phyloP scores from a whole-genome alignment of 495 filamentous ascomycete species.

The Xylaria flabelliformis region DNA sequence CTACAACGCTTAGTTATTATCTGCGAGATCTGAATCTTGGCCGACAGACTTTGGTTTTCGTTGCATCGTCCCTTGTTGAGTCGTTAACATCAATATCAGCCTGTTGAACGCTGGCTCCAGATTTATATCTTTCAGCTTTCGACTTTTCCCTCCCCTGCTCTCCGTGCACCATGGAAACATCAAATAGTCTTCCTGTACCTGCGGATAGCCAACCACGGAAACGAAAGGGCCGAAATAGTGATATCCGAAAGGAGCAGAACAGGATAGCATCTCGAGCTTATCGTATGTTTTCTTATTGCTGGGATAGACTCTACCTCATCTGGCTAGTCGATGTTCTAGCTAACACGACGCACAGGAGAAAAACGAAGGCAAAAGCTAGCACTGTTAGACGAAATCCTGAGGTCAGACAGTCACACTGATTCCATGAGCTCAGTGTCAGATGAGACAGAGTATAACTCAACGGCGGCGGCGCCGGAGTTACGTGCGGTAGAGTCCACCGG shows the following conservation, averaged over 20 bases:
- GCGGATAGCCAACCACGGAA: conserved; percentile 25
- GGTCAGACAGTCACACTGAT: conserved; percentile 38
- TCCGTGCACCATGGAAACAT: conserved; percentile 31
- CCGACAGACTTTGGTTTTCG: background rate
- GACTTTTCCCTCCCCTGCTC: background rate
- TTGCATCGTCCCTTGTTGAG: background rate
- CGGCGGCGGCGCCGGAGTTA: conserved; percentile 19
- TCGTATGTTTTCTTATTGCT: conserved; percentile 33
- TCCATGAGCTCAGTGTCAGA: conserved; percentile 44
- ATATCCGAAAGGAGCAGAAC: conserved; percentile 44
- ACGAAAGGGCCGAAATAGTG: conserved; percentile 40
- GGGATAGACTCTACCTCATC: background rate
- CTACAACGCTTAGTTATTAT: background rate
- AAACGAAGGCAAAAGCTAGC: conserved; percentile 47
- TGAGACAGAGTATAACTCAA: conserved; percentile 37
- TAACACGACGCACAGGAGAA: conserved; percentile 38
- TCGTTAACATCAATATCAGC: background rate
- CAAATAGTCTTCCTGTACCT: conserved; percentile 24
- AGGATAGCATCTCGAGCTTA: conserved; percentile 45
- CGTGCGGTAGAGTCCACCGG: conserved; percentile 24
- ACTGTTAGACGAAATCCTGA: conserved; percentile 42
- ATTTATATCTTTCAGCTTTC: background rate
- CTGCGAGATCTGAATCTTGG: background rate
- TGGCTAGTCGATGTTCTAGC: conserved; percentile 14
- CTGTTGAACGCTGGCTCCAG: background rate